Evolutionary conservation across 495 filamentous ascomycete genomes (phyloP).

Genomic region (Hypoxylon lenormandii): DNA sequence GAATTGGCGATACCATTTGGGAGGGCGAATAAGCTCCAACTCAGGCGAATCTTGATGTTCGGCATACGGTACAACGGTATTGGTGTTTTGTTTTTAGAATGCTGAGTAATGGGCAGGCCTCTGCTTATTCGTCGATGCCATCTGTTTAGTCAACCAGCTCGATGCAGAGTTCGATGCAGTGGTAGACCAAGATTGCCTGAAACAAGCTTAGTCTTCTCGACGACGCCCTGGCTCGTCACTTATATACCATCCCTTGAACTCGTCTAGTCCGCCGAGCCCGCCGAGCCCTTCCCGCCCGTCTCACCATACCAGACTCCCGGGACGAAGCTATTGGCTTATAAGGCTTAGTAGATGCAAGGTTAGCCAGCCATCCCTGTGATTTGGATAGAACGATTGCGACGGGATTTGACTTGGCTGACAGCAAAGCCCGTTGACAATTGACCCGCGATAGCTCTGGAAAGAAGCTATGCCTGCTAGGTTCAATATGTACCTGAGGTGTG

Average conservation of each 20-base stretch:
- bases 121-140: conserved; percentile 29
- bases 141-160: conserved; percentile 35
- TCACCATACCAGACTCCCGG: conserved; percentile 44
- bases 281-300: conserved; percentile 1
- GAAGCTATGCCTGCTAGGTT: conserved; percentile 34
- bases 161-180: conserved; percentile 24
- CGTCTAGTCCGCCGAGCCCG: conserved; percentile 16
- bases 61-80: conserved; percentile 17
- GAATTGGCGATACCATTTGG: conserved; percentile 13
- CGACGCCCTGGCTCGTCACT: conserved; percentile 6
- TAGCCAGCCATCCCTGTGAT: neutral
- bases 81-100: conserved; percentile 47
- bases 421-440: conserved; percentile 26
- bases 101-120: conserved; percentile 34
- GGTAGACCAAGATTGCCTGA: conserved; percentile 2
- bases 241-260: conserved; percentile 25
- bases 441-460: conserved; percentile 8
- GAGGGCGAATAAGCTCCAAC: conserved; percentile 17
- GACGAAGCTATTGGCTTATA: conserved; percentile 31
- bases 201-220: conserved; percentile 26
- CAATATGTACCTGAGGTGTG: conserved; percentile 4
- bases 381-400: conserved; percentile 7
- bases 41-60: conserved; percentile 6
- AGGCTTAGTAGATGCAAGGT: conserved; percentile 35
- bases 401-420: conserved; percentile 39